A percentile compares a stretch with the other conserved stretches of the same genome.
phyloP scores from a whole-genome alignment of 2,329 filamentous ascomycete genomes.

The Didymella exigua region DNA sequence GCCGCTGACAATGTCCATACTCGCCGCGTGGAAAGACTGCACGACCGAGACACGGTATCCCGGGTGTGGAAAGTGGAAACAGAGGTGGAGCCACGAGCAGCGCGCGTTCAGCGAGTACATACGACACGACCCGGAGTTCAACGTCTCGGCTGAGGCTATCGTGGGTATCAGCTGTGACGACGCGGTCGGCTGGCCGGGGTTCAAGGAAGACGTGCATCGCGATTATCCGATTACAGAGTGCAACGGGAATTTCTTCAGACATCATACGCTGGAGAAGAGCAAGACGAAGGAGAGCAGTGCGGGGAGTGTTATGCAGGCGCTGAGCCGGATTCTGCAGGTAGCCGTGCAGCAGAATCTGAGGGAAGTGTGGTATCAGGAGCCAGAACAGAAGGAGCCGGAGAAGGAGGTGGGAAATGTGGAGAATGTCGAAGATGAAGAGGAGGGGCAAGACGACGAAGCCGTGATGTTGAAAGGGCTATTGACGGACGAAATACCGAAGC shows the following conservation, averaged over 20 bases:
- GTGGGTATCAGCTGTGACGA: constrained; percentile 44
- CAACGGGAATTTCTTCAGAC: constrained; percentile 37
- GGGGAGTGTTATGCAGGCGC: constrained; percentile 19
- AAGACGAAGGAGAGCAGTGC: constrained; percentile 17
- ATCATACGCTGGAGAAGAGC: constrained; percentile 33
- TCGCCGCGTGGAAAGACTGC: constrained; percentile 42
- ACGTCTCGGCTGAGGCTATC: constrained; percentile 26
- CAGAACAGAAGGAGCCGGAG: background rate
- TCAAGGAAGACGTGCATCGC: constrained; percentile 18
- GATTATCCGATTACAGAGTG: constrained; percentile 29
- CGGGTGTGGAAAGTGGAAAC: constrained; percentile 37
- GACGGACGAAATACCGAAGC: background rate
- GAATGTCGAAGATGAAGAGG: background rate
- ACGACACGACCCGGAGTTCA: constrained; percentile 40
- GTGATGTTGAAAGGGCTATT: background rate
- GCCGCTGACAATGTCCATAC: constrained; percentile 32
- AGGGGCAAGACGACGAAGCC: background rate
- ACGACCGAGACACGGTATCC: constrained; percentile 32
- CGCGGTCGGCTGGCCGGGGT: constrained; percentile 42
- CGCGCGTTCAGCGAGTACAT: constrained; percentile 44
- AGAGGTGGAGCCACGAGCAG: constrained; percentile 42
- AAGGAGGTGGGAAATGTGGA: background rate
- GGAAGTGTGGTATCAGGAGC: constrained; percentile 23
- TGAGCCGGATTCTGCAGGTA: constrained; percentile 21
- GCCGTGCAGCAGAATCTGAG: constrained; percentile 6